Conservation (phyloP, 73 alveolate species). For the Paramecium caudatum region DNA sequence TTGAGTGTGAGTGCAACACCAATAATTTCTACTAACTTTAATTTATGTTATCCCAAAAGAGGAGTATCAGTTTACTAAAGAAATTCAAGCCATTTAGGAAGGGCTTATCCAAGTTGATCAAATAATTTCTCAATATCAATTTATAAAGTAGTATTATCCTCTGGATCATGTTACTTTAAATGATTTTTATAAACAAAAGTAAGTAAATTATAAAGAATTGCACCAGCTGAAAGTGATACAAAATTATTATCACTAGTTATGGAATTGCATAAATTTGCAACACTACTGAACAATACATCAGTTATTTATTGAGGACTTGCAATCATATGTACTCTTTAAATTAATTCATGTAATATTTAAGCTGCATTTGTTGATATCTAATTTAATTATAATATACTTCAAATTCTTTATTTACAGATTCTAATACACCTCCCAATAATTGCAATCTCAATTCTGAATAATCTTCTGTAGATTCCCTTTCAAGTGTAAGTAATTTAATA, state of each 20-base stretch:
- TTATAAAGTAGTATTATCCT: neutral
- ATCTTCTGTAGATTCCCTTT: slow-evolving; percentile 25
- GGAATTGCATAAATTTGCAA: neutral
- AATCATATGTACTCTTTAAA: neutral
- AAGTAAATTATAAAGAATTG: neutral
- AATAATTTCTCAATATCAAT: neutral
- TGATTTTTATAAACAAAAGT: neutral
- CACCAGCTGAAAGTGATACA: slow-evolving; percentile 20
- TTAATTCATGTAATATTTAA: neutral
- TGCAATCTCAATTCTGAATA: neutral
- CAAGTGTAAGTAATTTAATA: neutral
- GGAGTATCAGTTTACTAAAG: neutral
- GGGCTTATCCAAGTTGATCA: neutral
- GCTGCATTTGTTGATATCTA: slow-evolving; percentile 32
- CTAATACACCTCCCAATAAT: neutral
- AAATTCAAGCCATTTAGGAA: neutral
- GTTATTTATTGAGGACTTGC: neutral
- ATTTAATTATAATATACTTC: neutral
- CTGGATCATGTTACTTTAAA: neutral
- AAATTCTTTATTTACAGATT: neutral
- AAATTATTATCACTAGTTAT: neutral
- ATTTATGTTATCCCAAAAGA: slow-evolving; percentile 18
- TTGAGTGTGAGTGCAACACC: neutral
- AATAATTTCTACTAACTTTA: neutral
- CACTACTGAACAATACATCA: neutral